phyloP scores from a whole-genome alignment of 495 filamentous ascomycete genomes.

The Bryoglossum gracile region DNA sequence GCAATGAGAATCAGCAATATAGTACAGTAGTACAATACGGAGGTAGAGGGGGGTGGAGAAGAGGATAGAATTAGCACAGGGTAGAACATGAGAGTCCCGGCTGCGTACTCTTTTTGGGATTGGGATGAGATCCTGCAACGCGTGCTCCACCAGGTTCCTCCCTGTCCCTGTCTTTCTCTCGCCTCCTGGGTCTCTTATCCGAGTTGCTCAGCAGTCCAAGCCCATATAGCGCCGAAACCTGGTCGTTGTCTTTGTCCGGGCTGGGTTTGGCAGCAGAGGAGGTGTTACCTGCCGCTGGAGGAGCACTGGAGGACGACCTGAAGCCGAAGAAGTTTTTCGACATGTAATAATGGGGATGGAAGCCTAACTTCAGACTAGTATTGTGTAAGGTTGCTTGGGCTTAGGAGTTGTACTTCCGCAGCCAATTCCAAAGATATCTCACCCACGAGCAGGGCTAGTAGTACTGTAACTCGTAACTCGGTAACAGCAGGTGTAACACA shows the following conservation, averaged over 20 bases:
- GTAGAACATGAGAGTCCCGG: too few species aligned
- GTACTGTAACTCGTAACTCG: too few species aligned
- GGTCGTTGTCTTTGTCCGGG: constrained; percentile 10
- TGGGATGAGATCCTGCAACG: constrained; percentile 17
- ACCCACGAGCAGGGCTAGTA: too few species aligned
- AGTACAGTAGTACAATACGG: too few species aligned
- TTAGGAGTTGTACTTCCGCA: too few species aligned
- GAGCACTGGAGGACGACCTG: constrained; percentile 4
- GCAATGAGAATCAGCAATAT: background rate
- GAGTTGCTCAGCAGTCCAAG: constrained; percentile 23
- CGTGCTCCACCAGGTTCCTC: constrained; percentile 17
- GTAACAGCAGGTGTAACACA: too few species aligned
- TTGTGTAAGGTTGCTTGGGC: too few species aligned
- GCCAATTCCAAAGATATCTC: too few species aligned
- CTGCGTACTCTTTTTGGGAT: constrained; percentile 20
- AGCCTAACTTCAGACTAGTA: too few species aligned
- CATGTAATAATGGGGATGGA: constrained; percentile 18
- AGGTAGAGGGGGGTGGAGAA: constrained; percentile 5
- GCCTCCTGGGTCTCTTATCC: constrained; percentile 21
- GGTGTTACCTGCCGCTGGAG: background rate
- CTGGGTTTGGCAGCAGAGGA: background rate
- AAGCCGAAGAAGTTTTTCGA: constrained; percentile 17
- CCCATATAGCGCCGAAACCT: constrained; percentile 24
- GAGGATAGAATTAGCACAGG: constrained; percentile 14
- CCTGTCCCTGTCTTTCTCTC: constrained; percentile 18